Evolutionary conservation across 1,284 basidiomycete species (phyloP), one percentile per base, ranked within the genome.

Genomic region (Stereum hirsutum): DNA sequence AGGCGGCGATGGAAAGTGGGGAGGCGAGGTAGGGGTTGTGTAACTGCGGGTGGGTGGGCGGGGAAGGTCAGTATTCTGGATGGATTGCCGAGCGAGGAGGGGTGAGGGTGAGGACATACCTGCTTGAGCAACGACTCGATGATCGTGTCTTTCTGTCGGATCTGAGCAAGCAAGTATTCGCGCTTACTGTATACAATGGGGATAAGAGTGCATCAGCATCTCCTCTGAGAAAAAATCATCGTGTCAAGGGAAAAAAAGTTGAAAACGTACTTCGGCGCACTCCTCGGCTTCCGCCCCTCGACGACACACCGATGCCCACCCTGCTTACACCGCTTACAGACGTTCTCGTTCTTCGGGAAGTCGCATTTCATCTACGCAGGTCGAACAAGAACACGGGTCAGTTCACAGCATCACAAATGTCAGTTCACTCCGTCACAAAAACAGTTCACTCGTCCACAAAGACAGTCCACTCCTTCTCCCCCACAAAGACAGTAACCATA

Each of bases 81-180:
- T n/a, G n/a, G n/a, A n/a, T n/a, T n/a, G n/a, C n/a, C n/a, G n/a
- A n/a, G n/a, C n/a, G n/a, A n/a, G 34, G 17, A 28, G 17, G 8
- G 27, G 14, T 11, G 46, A 49, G 44, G 17, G 41, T 32, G 20
- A 24, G 8, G 20, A 59, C 70, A 20, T 26, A 80, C 84, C 68
- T 88, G 83, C 57, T 87, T 86, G 53, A 89, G 70, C 23, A 89
- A 71, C 12, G 78, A 81, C 51, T 88, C 83, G 52, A 89, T 89
- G 52, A 88, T 81, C 19, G 75, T 68, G 62, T 89, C 86, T 64
- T 89, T 89, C 63, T 88, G 82, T 45, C 79, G 73, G 49, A 89
- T 81, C 57, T 89, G 83, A 3, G 83, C 81, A 26, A 89, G 72
- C 14, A 89, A 66, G 54, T 87, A 87, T 55, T 89, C 84, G 45